These are phyloP conservation scores for Tuber indicum DNA, from an alignment of 495 filamentous ascomycete genomes.

Conservation along the genomic window DNA sequence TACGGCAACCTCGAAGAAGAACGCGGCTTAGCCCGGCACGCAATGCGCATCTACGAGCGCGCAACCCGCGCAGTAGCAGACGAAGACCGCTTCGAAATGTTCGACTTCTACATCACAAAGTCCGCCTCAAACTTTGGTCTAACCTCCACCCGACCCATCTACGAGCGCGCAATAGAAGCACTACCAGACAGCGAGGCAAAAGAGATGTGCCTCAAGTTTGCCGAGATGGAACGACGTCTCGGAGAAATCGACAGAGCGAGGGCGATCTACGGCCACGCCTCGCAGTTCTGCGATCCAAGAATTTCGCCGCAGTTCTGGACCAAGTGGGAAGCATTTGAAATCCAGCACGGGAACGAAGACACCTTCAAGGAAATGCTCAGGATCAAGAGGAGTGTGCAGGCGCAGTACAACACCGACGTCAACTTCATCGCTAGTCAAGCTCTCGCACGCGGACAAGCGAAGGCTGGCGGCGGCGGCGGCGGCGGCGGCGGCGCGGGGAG, in stretches of 20 bases:
- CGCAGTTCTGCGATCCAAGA: constrained; percentile 93
- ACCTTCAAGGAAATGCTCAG: constrained; percentile 99
- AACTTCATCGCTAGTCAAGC: constrained; percentile 97
- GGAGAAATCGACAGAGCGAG: constrained; percentile 95
- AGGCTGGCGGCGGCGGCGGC: constrained; percentile 36
- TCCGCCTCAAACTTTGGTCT: constrained; percentile 97
- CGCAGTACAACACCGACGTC: constrained; percentile 97
- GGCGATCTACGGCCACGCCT: constrained; percentile 92
- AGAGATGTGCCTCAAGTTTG: constrained; percentile 98
- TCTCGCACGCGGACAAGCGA: constrained; percentile 67
- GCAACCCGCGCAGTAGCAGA: constrained; percentile 93
- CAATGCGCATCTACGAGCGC: constrained; percentile 98
- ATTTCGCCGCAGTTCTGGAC: constrained; percentile 85
- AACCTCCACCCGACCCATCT: constrained; percentile 91
- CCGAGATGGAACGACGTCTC: constrained; percentile 93
- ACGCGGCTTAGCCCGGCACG: constrained; percentile 87
- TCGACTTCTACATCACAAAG: constrained; percentile 99
- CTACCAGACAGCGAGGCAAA: constrained; percentile 89
- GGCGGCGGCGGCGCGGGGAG: constrained; percentile 41
- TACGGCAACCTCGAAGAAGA: constrained; percentile 98
- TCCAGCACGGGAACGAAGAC: constrained; percentile 96
- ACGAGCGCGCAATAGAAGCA: constrained; percentile 87
- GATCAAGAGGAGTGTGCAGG: constrained; percentile 94
- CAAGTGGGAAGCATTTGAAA: constrained; percentile 96
- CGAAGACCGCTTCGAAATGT: constrained; percentile 94